Conservation (phyloP, 495 filamentous ascomycete genomes). For the Podospora pseudoanserina region DNA sequence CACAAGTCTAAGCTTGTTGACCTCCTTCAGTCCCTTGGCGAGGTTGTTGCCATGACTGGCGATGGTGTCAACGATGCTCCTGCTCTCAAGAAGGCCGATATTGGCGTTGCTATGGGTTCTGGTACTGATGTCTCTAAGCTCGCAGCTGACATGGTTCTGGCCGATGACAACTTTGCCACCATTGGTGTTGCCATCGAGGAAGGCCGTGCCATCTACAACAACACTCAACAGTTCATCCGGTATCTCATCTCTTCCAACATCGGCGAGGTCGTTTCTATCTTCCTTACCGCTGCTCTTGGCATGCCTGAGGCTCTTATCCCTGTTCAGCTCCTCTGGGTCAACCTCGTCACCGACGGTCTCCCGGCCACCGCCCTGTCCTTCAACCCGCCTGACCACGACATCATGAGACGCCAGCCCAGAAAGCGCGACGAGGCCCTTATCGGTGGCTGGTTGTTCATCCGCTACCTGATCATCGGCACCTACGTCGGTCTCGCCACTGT, state of each 20-base stretch:
- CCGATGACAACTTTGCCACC: conserved; percentile 98
- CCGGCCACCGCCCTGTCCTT: conserved; percentile 96
- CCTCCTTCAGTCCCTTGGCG: conserved; percentile 84
- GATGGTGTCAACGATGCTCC: conserved; percentile 99
- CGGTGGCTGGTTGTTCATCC: conserved; percentile 93
- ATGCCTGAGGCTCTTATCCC: conserved; percentile 98
- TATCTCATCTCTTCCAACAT: conserved; percentile 99
- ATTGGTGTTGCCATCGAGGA: conserved; percentile 96
- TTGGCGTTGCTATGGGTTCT: conserved; percentile 98
- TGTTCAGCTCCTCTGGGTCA: conserved; percentile 98
- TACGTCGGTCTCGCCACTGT: conserved; percentile 96
- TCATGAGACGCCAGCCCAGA: conserved; percentile 88
- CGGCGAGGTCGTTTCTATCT: conserved; percentile 98
- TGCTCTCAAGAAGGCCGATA: conserved; percentile 96
- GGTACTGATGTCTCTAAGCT: conserved; percentile 97
- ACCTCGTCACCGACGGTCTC: conserved; percentile 95
- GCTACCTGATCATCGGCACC: conserved; percentile 92
- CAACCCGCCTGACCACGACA: conserved; percentile 95
- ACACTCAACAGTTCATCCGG: conserved; percentile 99
- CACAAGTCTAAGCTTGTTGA: conserved; percentile 98
- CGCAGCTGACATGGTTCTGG: conserved; percentile 97
- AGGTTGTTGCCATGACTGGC: conserved; percentile 99
- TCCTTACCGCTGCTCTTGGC: conserved; percentile 91
- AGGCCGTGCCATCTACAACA: conserved; percentile 98
- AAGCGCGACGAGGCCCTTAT: conserved; percentile 91